Conservation (phyloP, 768 basidiomycete genomes). For the Phanerochaete carnosa region DNA sequence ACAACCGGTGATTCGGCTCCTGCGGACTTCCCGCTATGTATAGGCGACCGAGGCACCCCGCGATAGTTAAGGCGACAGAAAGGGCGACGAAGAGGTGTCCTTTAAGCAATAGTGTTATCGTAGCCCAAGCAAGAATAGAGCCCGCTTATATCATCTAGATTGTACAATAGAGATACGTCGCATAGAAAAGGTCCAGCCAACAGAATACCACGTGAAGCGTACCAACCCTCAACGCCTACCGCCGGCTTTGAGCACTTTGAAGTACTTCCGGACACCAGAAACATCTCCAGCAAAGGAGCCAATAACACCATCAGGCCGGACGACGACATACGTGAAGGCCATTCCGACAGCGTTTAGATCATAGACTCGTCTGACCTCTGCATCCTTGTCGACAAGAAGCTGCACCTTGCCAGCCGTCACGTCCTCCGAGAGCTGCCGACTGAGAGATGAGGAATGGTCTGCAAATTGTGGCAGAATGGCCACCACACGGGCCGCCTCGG, state of each 20-base stretch:
- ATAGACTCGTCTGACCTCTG: neutral
- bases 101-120: neutral
- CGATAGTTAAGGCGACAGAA: neutral
- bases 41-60: neutral
- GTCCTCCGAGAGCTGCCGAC: neutral
- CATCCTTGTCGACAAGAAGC: conserved; percentile 2
- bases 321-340: neutral
- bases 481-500: neutral
- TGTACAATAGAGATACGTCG: no score
- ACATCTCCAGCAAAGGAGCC: neutral
- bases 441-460: neutral
- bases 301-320: conserved; percentile 6
- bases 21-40: conserved; percentile 6
- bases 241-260: neutral
- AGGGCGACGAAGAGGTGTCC: neutral
- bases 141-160: no score
- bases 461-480: neutral
- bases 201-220: neutral
- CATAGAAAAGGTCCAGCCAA: no score
- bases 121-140: neutral
- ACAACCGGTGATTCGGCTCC: conserved; percentile 10
- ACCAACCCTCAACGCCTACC: neutral
- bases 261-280: neutral
- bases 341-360: neutral
- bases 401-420: neutral